These are phyloP conservation scores for Beauveria scarabaeidicola DNA, from an alignment of 2,329 filamentous ascomycete genomes.

Conservation along the genomic window DNA sequence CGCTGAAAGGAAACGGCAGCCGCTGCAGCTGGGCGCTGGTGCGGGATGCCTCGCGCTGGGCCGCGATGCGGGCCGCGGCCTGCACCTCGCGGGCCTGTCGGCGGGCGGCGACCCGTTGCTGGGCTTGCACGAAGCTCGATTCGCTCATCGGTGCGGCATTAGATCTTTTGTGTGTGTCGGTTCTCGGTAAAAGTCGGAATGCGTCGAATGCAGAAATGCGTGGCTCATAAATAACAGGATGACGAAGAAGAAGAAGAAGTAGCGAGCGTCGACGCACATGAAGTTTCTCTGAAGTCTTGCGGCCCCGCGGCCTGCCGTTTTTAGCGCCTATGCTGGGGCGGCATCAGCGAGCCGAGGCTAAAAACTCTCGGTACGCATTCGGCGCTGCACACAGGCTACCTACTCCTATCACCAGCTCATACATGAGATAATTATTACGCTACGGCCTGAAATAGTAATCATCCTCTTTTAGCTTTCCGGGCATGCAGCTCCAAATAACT, in stretches of 20 bases:
- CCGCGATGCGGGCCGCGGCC: slow-evolving; percentile 46
- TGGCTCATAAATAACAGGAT: neutral
- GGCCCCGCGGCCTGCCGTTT: slow-evolving; percentile 4
- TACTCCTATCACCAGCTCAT: neutral
- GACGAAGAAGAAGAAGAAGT: neutral
- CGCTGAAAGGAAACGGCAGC: slow-evolving; percentile 55
- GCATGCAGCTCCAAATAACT: neutral
- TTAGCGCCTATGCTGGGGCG: slow-evolving; percentile 6
- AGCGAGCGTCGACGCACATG: neutral
- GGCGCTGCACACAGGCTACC: neutral
- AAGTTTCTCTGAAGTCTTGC: neutral
- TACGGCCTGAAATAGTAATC: neutral
- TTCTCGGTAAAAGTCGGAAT: neutral
- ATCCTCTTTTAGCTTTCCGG: neutral
- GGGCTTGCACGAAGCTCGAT: slow-evolving; percentile 75
- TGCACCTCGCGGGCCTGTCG: slow-evolving; percentile 66
- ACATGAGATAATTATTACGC: neutral
- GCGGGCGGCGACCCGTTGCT: slow-evolving; percentile 75
- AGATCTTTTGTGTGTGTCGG: neutral
- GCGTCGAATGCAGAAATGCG: neutral
- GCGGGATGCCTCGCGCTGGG: slow-evolving; percentile 42
- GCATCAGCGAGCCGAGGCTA: slow-evolving; percentile 8
- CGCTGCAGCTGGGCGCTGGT: slow-evolving; percentile 47
- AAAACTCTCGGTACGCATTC: neutral
- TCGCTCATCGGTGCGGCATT: slow-evolving; percentile 35